Percentiles rank a stretch among this genome's conserved stretches.
These are phyloP conservation scores for Aureobasidium musti DNA, from an alignment of 2,329 filamentous ascomycete genomes.

Conservation along the genomic window DNA sequence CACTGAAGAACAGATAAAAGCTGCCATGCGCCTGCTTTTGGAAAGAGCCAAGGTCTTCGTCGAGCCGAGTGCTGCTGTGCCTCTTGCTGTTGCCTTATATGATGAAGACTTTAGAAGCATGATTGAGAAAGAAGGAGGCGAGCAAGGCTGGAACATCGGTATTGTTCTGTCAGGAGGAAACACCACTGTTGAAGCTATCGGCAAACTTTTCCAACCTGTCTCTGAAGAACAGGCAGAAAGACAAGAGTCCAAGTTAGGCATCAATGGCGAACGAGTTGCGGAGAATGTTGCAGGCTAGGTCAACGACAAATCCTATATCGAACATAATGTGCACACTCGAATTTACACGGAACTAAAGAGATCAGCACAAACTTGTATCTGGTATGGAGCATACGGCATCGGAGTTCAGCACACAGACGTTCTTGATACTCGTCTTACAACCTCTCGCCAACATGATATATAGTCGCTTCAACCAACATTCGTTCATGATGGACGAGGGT, in stretches of 20 bases:
- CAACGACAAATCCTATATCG: no score
- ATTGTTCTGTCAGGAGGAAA: constrained; percentile 66
- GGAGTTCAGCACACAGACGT: no score
- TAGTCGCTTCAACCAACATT: no score
- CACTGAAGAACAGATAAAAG: constrained; percentile 77
- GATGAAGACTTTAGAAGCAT: constrained; percentile 77
- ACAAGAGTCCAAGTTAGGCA: constrained; percentile 45
- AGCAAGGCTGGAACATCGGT: constrained; percentile 71
- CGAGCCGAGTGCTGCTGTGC: constrained; percentile 85
- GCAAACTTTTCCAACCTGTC: constrained; percentile 52
- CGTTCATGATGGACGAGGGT: background rate
- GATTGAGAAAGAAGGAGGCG: constrained; percentile 70
- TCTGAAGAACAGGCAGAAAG: constrained; percentile 41
- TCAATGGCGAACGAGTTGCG: constrained; percentile 46
- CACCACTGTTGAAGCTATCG: constrained; percentile 63
- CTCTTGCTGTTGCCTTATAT: constrained; percentile 76
- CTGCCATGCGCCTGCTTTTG: constrained; percentile 73
- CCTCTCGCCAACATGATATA: no score
- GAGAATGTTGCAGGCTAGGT: constrained; percentile 52
- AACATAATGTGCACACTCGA: no score
- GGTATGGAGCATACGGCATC: no score
- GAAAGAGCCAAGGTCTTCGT: constrained; percentile 90
- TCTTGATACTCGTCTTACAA: no score
- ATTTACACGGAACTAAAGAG: no score
- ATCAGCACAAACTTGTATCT: no score